Evolutionary conservation across 2,329 filamentous ascomycete genomes (phyloP).

Genomic region (Canariomyces notabilis): DNA sequence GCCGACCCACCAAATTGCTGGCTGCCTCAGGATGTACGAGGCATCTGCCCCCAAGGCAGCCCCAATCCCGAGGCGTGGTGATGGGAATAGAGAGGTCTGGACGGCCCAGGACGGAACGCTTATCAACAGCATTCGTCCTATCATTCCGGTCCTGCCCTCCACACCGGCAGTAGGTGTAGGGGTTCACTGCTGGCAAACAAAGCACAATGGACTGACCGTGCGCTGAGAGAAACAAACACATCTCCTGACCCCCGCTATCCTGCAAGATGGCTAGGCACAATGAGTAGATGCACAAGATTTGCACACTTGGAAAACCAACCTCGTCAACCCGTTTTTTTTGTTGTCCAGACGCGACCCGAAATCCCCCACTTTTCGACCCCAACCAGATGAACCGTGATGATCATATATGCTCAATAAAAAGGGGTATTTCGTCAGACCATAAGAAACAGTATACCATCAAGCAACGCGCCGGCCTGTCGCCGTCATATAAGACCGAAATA

Average conservation of each 20-base stretch:
- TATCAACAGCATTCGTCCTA: too few species aligned
- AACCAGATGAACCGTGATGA: conserved; percentile 3
- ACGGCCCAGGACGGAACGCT: too few species aligned
- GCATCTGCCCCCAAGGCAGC: too few species aligned
- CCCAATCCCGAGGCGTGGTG: too few species aligned
- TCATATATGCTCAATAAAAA: conserved; percentile 2
- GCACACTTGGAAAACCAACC: neutral
- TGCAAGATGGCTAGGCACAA: neutral
- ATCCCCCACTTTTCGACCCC: conserved; percentile 1
- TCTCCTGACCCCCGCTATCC: neutral
- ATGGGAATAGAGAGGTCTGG: too few species aligned
- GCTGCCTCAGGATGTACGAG: too few species aligned
- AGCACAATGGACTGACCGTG: too few species aligned
- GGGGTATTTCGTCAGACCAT: conserved; percentile 13
- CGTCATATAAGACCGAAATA: neutral
- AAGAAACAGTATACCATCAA: conserved; percentile 9
- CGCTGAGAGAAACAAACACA: too few species aligned
- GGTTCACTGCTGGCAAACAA: too few species aligned
- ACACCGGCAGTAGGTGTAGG: too few species aligned
- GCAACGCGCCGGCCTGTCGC: neutral
- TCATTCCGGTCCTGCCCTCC: too few species aligned
- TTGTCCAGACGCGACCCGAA: conserved; percentile 1
- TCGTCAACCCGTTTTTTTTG: neutral
- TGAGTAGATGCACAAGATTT: neutral
- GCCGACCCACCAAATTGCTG: too few species aligned